Conservation (phyloP, 1,284 basidiomycete genomes). For the Cryptococcus depauperatus region DNA sequence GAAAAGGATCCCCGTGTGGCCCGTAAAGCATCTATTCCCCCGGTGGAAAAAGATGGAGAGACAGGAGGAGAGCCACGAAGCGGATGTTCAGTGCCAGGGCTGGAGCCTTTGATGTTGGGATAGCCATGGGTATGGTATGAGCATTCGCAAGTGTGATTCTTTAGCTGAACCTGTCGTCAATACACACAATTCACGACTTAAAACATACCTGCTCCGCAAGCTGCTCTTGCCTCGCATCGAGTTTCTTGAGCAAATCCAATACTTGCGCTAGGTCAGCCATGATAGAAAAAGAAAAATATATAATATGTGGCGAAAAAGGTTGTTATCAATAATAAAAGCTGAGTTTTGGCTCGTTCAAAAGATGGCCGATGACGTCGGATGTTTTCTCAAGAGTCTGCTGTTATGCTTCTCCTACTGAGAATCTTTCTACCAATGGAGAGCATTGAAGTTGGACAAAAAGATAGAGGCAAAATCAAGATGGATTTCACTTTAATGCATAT, state of each 20-base stretch:
- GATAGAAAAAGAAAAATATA: background rate
- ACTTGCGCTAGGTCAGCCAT: conserved; percentile 27
- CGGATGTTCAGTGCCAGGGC: conserved; percentile 3
- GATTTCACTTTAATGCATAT: too few relatives aligned
- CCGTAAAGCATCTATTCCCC: conserved; percentile 23
- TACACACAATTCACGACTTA: background rate
- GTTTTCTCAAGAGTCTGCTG: too few relatives aligned
- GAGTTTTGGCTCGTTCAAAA: background rate
- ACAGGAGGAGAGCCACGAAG: conserved; percentile 6
- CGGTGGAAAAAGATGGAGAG: conserved; percentile 10
- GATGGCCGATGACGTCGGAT: background rate
- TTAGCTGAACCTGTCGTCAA: conserved; percentile 1
- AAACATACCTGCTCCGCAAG: conserved; percentile 28
- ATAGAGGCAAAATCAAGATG: background rate
- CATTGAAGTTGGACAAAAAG: too few relatives aligned
- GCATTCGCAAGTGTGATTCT: conserved; percentile 5
- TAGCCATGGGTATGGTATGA: conserved; percentile 2
- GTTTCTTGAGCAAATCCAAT: conserved; percentile 27
- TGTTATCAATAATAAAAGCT: background rate
- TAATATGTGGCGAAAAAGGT: background rate
- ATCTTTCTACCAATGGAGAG: too few relatives aligned
- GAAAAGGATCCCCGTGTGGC: conserved; percentile 7
- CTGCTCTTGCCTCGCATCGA: conserved; percentile 31
- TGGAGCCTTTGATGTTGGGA: conserved; percentile 2
- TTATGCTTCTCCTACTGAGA: too few relatives aligned